phyloP scores from a whole-genome alignment of 2,329 filamentous ascomycete species.

The Ceratocystis cacaofunesta region DNA sequence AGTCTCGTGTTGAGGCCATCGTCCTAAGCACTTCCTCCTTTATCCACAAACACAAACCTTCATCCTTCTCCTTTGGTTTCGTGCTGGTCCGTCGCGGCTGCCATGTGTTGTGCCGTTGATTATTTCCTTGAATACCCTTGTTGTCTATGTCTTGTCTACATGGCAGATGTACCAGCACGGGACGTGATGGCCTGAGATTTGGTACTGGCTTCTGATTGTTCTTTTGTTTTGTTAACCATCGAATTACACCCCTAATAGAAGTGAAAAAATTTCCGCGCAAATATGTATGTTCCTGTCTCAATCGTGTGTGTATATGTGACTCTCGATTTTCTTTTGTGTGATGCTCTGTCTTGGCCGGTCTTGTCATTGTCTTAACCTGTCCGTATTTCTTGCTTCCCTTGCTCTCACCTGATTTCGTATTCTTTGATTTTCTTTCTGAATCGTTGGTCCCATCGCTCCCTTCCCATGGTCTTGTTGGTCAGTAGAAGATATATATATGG shows the following conservation, averaged over 20 bases:
- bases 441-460: too few relatives aligned
- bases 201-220: constrained; percentile 7
- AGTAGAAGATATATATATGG: too few relatives aligned
- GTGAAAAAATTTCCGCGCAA: constrained; percentile 8
- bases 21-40: not conserved
- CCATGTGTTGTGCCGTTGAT: constrained; percentile 11
- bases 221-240: constrained; percentile 9
- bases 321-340: not conserved
- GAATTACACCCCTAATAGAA: constrained; percentile 11
- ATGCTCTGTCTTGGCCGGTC: not conserved
- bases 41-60: not conserved
- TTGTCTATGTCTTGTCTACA: constrained; percentile 6
- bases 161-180: constrained; percentile 8
- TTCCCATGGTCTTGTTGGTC: too few relatives aligned
- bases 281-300: constrained; percentile 2
- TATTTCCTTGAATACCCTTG: constrained; percentile 3
- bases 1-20: not conserved
- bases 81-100: constrained; percentile 13
- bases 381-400: not conserved
- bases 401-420: not conserved
- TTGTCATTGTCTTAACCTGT: not conserved
- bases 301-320: not conserved
- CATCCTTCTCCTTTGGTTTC: constrained; percentile 1
- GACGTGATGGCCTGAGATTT: constrained; percentile 6
- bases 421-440: too few relatives aligned